Percentiles rank a stretch among this genome's conserved stretches.
Conservation (phyloP, 768 basidiomycete genomes). For the Xerocomellus chrysenteron region DNA sequence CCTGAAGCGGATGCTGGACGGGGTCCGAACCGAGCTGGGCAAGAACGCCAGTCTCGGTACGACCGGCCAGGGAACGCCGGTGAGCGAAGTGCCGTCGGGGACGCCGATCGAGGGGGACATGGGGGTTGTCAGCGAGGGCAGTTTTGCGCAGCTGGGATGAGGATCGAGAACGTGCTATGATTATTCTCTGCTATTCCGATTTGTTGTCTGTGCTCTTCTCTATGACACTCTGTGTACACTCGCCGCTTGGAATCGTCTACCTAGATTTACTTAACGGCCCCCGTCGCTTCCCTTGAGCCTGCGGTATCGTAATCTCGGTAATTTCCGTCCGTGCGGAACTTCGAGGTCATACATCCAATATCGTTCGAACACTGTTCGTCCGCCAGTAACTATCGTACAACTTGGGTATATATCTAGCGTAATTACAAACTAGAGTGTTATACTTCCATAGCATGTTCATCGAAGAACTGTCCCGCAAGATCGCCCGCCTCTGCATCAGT, state of each 20-base stretch:
- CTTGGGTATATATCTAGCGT: background rate
- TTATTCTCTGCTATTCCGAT: constrained; percentile 29
- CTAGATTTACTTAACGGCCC: background rate
- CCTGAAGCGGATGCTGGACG: constrained; percentile 70
- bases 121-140: constrained; percentile 57
- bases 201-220: constrained; percentile 13
- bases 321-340: no score
- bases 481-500: constrained; percentile 4
- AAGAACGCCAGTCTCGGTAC: constrained; percentile 53
- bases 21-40: constrained; percentile 61
- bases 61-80: constrained; percentile 58
- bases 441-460: constrained; percentile 7
- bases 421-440: background rate
- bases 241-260: constrained; percentile 4
- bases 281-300: no score
- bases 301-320: no score
- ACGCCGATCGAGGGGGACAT: constrained; percentile 48
- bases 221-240: constrained; percentile 6
- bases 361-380: background rate
- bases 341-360: background rate
- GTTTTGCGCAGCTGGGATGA: constrained; percentile 46
- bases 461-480: constrained; percentile 15
- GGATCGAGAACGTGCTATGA: constrained; percentile 9
- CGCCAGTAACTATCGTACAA: background rate
- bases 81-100: constrained; percentile 50